A percentile compares a stretch with the other conserved stretches of the same genome.
Evolutionary conservation across 257 asterid genomes (phyloP).

Genomic region (Solanum piurae): DNA sequence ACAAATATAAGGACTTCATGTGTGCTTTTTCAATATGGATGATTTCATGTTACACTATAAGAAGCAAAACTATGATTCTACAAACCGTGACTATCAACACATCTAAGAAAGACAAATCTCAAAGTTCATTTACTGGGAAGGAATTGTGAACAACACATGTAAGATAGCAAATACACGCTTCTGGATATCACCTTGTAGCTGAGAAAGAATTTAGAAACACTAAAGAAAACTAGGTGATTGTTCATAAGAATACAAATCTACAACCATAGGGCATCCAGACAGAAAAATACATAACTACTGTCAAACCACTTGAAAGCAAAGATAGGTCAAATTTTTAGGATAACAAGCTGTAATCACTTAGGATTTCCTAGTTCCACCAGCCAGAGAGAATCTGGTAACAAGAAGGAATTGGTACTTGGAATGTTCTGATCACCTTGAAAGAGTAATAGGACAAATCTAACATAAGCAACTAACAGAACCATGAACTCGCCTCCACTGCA

Average conservation of each 20-base stretch:
- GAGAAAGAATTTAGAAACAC: neutral
- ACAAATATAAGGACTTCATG: neutral
- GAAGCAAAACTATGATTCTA: neutral
- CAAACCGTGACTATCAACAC: neutral
- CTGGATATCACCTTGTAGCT: neutral
- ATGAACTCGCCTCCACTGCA: slow-evolving; percentile 17
- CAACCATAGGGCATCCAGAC: neutral
- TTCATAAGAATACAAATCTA: neutral
- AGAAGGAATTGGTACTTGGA: neutral
- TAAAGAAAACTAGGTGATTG: neutral
- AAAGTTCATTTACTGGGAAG: neutral
- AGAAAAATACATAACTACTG: neutral
- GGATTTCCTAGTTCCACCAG: neutral
- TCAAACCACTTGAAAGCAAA: neutral
- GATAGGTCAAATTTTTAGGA: neutral
- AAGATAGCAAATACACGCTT: neutral
- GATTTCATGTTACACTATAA: neutral
- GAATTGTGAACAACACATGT: neutral
- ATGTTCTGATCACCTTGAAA: slow-evolving; percentile 5
- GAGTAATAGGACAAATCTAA: neutral
- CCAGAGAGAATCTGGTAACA: neutral
- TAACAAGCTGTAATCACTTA: neutral
- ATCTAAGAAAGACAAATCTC: neutral
- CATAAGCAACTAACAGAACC: neutral
- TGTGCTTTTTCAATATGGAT: neutral